phyloP scores from a whole-genome alignment of 1,284 basidiomycete genomes.

The Cryptococcus neoformans region DNA sequence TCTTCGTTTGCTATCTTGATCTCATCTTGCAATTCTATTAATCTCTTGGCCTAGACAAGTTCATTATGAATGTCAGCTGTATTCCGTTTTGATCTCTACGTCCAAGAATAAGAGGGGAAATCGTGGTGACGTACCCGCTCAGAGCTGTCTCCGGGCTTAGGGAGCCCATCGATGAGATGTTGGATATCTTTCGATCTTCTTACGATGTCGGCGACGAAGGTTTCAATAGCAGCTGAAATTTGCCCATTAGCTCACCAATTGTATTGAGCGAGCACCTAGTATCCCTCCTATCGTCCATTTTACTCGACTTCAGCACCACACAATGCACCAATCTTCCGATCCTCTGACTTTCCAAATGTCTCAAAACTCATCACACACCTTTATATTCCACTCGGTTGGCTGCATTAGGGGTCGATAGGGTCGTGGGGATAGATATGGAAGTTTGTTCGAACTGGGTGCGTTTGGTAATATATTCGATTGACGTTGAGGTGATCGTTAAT shows the following conservation, averaged over 20 bases:
- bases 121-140: constrained; percentile 24
- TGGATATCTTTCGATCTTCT: constrained; percentile 45
- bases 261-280: too few relatives aligned
- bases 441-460: constrained; percentile 46
- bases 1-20: constrained; percentile 40
- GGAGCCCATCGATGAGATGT: constrained; percentile 38
- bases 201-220: constrained; percentile 44
- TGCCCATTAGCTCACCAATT: too few relatives aligned
- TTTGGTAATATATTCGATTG: constrained; percentile 47
- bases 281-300: background rate
- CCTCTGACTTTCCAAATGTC: background rate
- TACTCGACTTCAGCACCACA: background rate
- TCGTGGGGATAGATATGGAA: constrained; percentile 36
- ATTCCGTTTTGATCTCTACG: background rate
- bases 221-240: constrained; percentile 39
- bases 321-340: background rate
- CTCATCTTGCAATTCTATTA: constrained; percentile 40
- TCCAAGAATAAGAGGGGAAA: background rate
- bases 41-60: constrained; percentile 23
- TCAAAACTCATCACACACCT: constrained; percentile 16
- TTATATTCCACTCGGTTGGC: constrained; percentile 32
- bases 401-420: constrained; percentile 30
- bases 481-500: constrained; percentile 45
- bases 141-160: constrained; percentile 37
- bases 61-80: background rate